A percentile compares a stretch with the other conserved stretches of the same genome.
Evolutionary conservation across 768 basidiomycete species (phyloP).

Genomic region (Tylopilus plumbeoviolaceoides): DNA sequence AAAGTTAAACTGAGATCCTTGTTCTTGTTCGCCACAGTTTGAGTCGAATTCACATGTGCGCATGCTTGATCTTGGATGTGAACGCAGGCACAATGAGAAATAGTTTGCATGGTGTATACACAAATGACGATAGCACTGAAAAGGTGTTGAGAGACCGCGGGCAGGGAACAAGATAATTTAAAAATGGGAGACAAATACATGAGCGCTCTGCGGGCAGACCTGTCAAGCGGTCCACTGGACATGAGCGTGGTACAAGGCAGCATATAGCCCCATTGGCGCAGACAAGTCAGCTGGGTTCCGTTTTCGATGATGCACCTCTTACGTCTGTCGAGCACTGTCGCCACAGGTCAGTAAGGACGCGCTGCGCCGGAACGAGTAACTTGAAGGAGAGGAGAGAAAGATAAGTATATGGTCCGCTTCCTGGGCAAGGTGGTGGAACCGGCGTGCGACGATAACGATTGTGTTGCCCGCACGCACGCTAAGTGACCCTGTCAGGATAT

Average conservation of each 20-base stretch:
- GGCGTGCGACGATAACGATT: conserved; percentile 50
- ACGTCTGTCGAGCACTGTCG: conserved; percentile 20
- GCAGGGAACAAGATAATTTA: too few species aligned
- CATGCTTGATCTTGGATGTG: too few species aligned
- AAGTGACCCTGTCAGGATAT: too few species aligned
- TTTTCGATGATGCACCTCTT: conserved; percentile 30
- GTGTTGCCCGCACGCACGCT: too few species aligned
- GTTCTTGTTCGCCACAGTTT: too few species aligned
- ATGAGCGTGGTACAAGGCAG: conserved; percentile 26
- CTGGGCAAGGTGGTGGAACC: conserved; percentile 46
- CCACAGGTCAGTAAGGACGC: neutral
- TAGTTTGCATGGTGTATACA: too few species aligned
- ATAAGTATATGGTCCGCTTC: conserved; percentile 38
- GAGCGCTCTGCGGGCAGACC: too few species aligned
- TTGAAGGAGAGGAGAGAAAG: neutral
- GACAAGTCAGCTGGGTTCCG: conserved; percentile 30
- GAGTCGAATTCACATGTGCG: too few species aligned
- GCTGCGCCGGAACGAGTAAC: neutral
- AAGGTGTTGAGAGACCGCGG: too few species aligned
- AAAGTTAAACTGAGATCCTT: neutral
- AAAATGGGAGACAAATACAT: too few species aligned
- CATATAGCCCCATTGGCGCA: conserved; percentile 22
- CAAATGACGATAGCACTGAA: too few species aligned
- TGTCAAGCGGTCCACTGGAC: neutral
- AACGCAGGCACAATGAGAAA: too few species aligned